phyloP scores from a whole-genome alignment of 139 green algal species.

The Chlamydomonas incerta region DNA sequence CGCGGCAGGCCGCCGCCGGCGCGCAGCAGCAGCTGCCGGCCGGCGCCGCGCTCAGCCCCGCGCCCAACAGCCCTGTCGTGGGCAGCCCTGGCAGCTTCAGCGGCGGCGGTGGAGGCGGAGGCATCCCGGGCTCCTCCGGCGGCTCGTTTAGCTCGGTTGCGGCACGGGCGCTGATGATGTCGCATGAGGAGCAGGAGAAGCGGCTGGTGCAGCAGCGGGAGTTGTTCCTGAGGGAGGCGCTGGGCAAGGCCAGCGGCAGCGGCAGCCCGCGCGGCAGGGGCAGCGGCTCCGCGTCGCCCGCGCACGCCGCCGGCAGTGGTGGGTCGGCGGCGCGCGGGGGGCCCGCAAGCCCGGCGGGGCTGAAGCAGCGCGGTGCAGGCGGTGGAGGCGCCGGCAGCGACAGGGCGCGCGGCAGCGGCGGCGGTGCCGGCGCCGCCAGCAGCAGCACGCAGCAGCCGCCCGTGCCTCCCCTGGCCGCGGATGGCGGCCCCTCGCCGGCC shows the following conservation, averaged over 20 bases:
- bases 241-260: background rate
- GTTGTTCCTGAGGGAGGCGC: background rate
- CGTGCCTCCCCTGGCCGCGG: background rate
- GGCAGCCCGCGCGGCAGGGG: too few species aligned
- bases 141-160: background rate
- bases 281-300: too few species aligned
- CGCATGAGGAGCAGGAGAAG: constrained; percentile 11
- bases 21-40: background rate
- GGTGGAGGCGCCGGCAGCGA: too few species aligned
- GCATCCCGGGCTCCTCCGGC: too few species aligned
- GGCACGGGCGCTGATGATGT: background rate
- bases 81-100: background rate
- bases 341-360: too few species aligned
- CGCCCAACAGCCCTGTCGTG: background rate
- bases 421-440: too few species aligned
- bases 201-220: background rate
- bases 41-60: background rate
- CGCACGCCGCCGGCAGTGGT: too few species aligned
- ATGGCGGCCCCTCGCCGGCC: background rate
- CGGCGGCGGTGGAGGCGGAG: too few species aligned
- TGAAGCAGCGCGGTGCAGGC: background rate
- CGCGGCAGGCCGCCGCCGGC: too few species aligned
- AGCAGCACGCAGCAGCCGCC: too few species aligned
- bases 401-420: too few species aligned
- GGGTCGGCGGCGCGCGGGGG: too few species aligned